A percentile compares a stretch with the other conserved stretches of the same genome.
phyloP scores from a whole-genome alignment of 1,284 basidiomycete genomes.

The Thecaphora thlaspeos region DNA sequence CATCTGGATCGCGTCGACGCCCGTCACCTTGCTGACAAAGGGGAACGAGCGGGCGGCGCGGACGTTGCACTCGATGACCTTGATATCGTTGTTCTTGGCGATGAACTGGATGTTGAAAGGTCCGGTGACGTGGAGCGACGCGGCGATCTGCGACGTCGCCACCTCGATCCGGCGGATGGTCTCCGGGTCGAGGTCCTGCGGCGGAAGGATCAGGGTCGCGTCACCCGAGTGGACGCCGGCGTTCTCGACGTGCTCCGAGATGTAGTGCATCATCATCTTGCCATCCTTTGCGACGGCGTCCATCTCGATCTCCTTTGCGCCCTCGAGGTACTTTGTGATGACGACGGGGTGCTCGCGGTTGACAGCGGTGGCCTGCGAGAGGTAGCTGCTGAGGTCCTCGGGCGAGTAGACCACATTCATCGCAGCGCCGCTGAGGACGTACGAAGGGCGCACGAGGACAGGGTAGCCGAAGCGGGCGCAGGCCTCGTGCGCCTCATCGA shows the following conservation, averaged over 20 bases:
- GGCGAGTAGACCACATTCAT: conserved; percentile 99
- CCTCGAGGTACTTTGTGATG: conserved; percentile 96
- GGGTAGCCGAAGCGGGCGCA: conserved; percentile 71
- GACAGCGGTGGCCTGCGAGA: conserved; percentile 89
- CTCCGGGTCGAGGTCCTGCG: conserved; percentile 72
- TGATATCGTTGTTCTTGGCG: conserved; percentile 75
- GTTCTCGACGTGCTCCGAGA: conserved; percentile 98
- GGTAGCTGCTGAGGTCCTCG: conserved; percentile 80
- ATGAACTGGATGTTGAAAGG: conserved; percentile 99
- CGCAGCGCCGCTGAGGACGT: conserved; percentile 95
- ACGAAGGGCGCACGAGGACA: conserved; percentile 63
- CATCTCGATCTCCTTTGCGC: conserved; percentile 95
- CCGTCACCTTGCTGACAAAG: conserved; percentile 97
- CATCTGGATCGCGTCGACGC: conserved; percentile 92
- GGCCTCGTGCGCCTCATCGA: conserved; percentile 88
- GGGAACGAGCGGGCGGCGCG: conserved; percentile 98
- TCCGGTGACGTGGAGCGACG: conserved; percentile 91
- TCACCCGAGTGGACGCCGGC: conserved; percentile 99
- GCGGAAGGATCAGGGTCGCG: conserved; percentile 93
- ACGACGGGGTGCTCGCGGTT: conserved; percentile 97
- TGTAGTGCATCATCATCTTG: conserved; percentile 87
- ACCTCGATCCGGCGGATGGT: conserved; percentile 84
- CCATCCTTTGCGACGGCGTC: conserved; percentile 96
- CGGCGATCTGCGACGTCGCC: conserved; percentile 91
- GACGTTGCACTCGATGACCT: conserved; percentile 98